phyloP scores from a whole-genome alignment of 345 rosid species.

The Hibiscus trionum region DNA sequence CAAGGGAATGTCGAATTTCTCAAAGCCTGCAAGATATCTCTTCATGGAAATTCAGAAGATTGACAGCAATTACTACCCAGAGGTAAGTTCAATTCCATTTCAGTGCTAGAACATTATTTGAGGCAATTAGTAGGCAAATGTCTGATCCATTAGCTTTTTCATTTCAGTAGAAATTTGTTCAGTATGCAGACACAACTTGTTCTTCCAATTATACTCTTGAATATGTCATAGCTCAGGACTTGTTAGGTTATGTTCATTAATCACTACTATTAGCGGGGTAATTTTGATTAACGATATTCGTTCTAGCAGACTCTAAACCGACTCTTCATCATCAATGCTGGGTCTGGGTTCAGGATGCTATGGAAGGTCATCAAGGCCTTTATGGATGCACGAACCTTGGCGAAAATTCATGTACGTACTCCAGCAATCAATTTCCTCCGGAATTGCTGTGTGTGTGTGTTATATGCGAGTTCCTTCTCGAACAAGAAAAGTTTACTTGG shows the following conservation, averaged over 20 bases:
- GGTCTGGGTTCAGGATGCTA: conserved; percentile 54
- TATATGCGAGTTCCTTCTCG: not conserved
- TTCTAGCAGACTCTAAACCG: conserved; percentile 33
- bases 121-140: not conserved
- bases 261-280: not conserved
- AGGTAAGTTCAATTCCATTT: conserved; percentile 25
- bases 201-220: not conserved
- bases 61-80: conserved; percentile 63
- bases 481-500: not conserved
- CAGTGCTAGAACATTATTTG: not conserved
- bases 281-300: conserved; percentile 1
- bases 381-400: conserved; percentile 44
- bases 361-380: conserved; percentile 53
- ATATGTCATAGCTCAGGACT: not conserved
- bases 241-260: not conserved
- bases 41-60: conserved; percentile 64
- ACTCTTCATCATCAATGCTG: conserved; percentile 55
- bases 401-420: conserved; percentile 42
- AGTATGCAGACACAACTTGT: not conserved
- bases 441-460: not conserved
- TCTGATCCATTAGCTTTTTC: not conserved
- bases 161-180: not conserved
- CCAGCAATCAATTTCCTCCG: not conserved
- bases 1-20: conserved; percentile 59
- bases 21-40: conserved; percentile 50